Base-by-base conservation (phyloP, 164 flowering plant species). In the Stephania japonica region DNA sequence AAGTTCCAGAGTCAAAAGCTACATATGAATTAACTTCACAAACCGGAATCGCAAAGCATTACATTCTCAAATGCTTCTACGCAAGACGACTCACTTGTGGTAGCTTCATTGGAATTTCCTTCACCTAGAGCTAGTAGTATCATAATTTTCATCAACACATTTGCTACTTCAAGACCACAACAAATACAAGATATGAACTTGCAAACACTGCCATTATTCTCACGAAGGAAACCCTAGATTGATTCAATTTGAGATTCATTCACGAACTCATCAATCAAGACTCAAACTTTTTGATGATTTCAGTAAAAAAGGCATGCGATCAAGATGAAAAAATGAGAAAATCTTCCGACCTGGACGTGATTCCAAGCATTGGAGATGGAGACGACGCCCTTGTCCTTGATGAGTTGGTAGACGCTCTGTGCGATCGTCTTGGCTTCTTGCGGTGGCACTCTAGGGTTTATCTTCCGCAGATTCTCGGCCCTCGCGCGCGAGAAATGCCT, bases 371-470 rank as follows among this genome's bases (percentile, higher is more conserved):
- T 81, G 80, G 89, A 69, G 67, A 87, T 72, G 64, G 89, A 73
- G 75, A 87, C 82, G 70, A 96, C 91, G 23, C 94, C 96, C 7
- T 79, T 73, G 12, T 80, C 77, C 81, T 85, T 87, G 75, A 93
- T 78, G 78, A 93, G 62, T 18, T 81, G 78, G 72, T 87, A 88
- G 9, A 93, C 85, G 41, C 56, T 71, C 25, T 85, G 80, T 43
- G 98, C 87, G 9, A 92, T 85, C 70, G 79, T 68, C 9, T 84
- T 75, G 0, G 96, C 98, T 78, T 89, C 89, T 67, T 80, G 88
- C 27, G 69, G 81, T 0, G 93, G 87, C n/a, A 89, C 89, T 81
- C 81, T 90, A 0, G 98, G 96, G 83, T 89, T 92, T 68, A 89
- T 91, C 78, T 86, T 91, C 83, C 90, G 83, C 75, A 92, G 74